These are phyloP conservation scores for Termitomyces sp. DNA, from an alignment of 768 basidiomycete genomes.

Conservation along the genomic window DNA sequence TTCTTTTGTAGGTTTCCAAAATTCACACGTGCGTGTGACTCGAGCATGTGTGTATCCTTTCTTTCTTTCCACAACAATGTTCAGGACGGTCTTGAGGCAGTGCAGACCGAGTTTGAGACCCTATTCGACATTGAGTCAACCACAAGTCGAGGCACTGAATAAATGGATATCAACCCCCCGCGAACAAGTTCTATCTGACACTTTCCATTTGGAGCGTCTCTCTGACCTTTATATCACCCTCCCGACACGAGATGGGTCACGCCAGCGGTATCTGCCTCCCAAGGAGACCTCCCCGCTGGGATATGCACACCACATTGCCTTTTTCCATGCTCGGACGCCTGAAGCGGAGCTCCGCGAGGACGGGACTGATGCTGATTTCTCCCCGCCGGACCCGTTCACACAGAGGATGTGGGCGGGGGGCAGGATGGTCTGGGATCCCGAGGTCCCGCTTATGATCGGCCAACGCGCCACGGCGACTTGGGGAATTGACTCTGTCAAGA, in stretches of 20 bases:
- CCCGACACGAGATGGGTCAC: constrained; percentile 65
- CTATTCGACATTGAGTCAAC: constrained; percentile 11
- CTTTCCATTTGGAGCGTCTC: constrained; percentile 50
- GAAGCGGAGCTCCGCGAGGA: constrained; percentile 55
- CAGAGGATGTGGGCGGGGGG: constrained; percentile 84
- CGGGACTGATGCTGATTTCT: constrained; percentile 68
- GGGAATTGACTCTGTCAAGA: constrained; percentile 45
- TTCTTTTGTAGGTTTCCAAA: not conserved
- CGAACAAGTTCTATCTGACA: constrained; percentile 40
- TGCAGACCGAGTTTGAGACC: constrained; percentile 6
- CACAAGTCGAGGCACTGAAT: constrained; percentile 31
- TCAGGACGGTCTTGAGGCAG: constrained; percentile 8
- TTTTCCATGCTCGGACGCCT: constrained; percentile 65
- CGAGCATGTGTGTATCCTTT: not conserved
- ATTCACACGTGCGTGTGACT: not conserved
- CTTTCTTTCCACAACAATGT: constrained; percentile 10
- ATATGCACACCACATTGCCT: constrained; percentile 67
- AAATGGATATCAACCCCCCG: constrained; percentile 50
- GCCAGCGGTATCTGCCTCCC: constrained; percentile 37
- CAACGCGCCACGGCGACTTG: constrained; percentile 43
- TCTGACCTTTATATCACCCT: constrained; percentile 64
- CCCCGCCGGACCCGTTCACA: constrained; percentile 68
- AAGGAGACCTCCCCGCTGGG: constrained; percentile 35
- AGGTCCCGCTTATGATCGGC: constrained; percentile 47
- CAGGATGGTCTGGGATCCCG: constrained; percentile 54